These are phyloP conservation scores for Emergomyces africanus DNA, from an alignment of 2,329 filamentous ascomycete genomes.

Conservation along the genomic window DNA sequence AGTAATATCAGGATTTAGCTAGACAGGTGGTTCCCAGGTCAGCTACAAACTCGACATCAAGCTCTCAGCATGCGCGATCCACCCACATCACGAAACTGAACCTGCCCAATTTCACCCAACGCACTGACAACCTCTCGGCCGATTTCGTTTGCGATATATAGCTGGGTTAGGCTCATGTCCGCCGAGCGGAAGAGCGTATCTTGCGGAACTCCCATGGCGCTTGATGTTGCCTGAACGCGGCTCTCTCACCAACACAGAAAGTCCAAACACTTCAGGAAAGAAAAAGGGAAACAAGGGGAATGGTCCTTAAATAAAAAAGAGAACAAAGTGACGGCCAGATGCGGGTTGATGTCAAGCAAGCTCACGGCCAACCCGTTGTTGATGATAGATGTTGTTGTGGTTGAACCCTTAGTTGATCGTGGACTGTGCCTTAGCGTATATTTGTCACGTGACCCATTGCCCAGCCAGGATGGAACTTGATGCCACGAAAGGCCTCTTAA, in stretches of 20 bases:
- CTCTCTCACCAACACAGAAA: neutral
- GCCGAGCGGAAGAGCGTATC: constrained; percentile 99
- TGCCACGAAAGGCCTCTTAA: too few species aligned
- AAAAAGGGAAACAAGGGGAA: neutral
- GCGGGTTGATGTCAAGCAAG: neutral
- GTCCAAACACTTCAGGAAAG: too few species aligned
- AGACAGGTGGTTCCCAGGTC: constrained; percentile 7
- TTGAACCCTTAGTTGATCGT: too few species aligned
- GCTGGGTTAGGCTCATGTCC: constrained; percentile 99
- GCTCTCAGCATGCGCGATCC: neutral
- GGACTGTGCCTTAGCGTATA: too few species aligned
- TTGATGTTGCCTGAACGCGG: neutral
- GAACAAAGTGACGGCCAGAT: neutral
- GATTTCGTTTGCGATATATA: constrained; percentile 98
- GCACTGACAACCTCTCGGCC: constrained; percentile 95
- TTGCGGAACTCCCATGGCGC: constrained; percentile 48
- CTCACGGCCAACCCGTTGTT: neutral
- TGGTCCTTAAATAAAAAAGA: neutral
- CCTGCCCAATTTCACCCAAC: constrained; percentile 85
- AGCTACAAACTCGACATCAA: constrained; percentile 7
- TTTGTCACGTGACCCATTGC: too few species aligned
- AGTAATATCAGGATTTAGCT: constrained; percentile 87
- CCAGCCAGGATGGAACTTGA: too few species aligned
- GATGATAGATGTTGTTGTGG: neutral
- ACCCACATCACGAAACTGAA: constrained; percentile 94